phyloP scores from a whole-genome alignment of 352 stramenopile genomes.

The Pythium aphanidermatum region DNA sequence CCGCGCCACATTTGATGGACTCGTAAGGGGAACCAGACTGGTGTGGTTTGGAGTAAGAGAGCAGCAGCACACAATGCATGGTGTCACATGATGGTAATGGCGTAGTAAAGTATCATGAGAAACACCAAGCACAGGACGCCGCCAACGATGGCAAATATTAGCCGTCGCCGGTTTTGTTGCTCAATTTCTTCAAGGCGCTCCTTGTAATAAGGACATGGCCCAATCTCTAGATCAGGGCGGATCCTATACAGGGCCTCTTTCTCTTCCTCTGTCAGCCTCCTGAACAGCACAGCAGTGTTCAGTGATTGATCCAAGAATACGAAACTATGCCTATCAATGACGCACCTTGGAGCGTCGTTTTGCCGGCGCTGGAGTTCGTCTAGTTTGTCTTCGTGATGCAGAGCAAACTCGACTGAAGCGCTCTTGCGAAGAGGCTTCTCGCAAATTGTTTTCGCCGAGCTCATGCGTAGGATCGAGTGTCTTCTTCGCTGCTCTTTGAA shows the following conservation, averaged over 20 bases:
- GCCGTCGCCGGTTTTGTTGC: constrained; percentile 49
- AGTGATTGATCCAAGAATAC: not conserved
- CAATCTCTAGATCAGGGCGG: constrained; percentile 77
- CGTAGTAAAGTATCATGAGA: constrained; percentile 68
- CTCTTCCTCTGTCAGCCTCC: constrained; percentile 70
- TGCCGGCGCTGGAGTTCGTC: constrained; percentile 30
- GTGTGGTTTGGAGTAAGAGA: not conserved
- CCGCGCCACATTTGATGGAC: too few relatives aligned
- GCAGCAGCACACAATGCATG: not conserved
- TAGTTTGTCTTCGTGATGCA: constrained; percentile 35
- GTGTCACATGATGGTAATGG: constrained; percentile 19
- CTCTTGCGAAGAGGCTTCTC: constrained; percentile 46
- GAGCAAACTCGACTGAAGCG: constrained; percentile 62
- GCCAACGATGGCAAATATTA: constrained; percentile 71
- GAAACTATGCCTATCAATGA: not conserved
- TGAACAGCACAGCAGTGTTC: constrained; percentile 8
- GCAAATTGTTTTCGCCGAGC: constrained; percentile 22
- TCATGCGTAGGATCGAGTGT: constrained; percentile 64
- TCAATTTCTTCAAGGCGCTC: constrained; percentile 51
- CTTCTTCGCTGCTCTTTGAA: constrained; percentile 8
- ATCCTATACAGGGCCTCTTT: constrained; percentile 78
- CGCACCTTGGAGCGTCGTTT: constrained; percentile 38
- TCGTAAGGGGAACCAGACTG: too few relatives aligned
- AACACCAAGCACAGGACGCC: constrained; percentile 60
- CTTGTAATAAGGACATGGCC: constrained; percentile 45